Evolutionary conservation across 768 basidiomycete species (phyloP), one percentile per base, ranked within the genome.

Genomic region (Dacryopinax spathularia): DNA sequence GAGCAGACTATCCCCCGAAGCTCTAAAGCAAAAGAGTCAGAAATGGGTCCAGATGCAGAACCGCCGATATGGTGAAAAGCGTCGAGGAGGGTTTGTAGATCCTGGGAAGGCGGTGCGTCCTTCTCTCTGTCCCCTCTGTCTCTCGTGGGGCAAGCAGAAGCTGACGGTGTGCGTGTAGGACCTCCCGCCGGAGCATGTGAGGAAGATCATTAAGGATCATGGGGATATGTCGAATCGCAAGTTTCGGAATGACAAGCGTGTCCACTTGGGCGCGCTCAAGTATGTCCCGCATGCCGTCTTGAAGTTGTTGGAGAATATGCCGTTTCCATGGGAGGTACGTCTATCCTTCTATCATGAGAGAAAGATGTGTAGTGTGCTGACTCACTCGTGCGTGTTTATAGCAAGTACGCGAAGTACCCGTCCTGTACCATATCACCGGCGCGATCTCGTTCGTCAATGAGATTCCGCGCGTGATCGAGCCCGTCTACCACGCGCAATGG

Each of bases 361-460:
- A n/a, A n/a, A n/a, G n/a, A n/a, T 16, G 20, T 18, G 4, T 33
- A 10, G 31, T 29, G 20, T 22, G n/a, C 43, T 64, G 63, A 68
- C 48, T 36, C 29, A n/a, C 61, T 48, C 31, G 29, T 63, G 37
- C 29, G 25, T 29, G 16, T 29, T 31, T 59, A 65, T 69, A 77
- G 81, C 96, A 99, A 83, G 95, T 99, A 33, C 89, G 96, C 70
- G 96, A 99, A 75, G 96, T 99, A 1, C 93, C 93, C 9, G 94
- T 98, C 18, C 80, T 99, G 64, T 99, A 99, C 75, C 96, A 99
- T 73, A 95, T 99, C 71, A 98, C 96, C 9, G 96, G 96, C 67
- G 96, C 96, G 37, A 99, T 99, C 76, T 98, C 96, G 1, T 99
- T 99, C 71, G 96, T 99, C 68, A 98, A 97, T 77, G 93, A 98